A percentile compares a stretch with the other conserved stretches of the same genome.
Evolutionary conservation across 2,329 filamentous ascomycete species (phyloP).

Genomic region (Endocalyx cinctus): DNA sequence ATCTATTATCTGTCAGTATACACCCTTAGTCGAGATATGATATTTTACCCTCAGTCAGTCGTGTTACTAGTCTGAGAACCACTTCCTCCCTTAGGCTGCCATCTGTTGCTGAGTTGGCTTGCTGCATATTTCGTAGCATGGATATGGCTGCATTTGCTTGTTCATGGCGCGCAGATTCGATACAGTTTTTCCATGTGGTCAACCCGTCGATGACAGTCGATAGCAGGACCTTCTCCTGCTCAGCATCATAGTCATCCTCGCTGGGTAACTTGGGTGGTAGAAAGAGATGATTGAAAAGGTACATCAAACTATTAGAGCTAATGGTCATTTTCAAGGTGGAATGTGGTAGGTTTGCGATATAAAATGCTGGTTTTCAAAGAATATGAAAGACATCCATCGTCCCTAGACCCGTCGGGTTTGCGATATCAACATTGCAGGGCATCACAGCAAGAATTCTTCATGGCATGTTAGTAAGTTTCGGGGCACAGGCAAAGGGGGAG

Average conservation of each 20-base stretch:
- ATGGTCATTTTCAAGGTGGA: too few relatives aligned
- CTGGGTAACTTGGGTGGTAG: slow-evolving; percentile 15
- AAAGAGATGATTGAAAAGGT: slow-evolving; percentile 16
- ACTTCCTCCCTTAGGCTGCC: neutral
- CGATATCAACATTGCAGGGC: too few relatives aligned
- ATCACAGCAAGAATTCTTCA: too few relatives aligned
- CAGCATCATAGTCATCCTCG: slow-evolving; percentile 6
- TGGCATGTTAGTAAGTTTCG: too few relatives aligned
- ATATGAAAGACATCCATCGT: too few relatives aligned
- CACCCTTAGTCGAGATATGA: neutral
- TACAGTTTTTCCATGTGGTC: slow-evolving; percentile 2
- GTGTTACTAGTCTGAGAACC: slow-evolving; percentile 4
- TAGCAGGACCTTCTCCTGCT: slow-evolving; percentile 9
- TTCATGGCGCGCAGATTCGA: neutral
- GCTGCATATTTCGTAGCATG: slow-evolving; percentile 2
- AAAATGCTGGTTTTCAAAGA: too few relatives aligned
- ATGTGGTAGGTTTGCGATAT: too few relatives aligned
- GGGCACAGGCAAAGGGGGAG: too few relatives aligned
- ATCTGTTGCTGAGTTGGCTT: neutral
- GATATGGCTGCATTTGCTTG: neutral
- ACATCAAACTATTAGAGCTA: too few relatives aligned
- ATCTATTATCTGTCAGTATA: slow-evolving; percentile 9
- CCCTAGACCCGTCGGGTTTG: too few relatives aligned
- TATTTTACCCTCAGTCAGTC: too few relatives aligned
- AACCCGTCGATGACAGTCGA: slow-evolving; percentile 4